A percentile compares a stretch with the other conserved stretches of the same genome.
Conservation (phyloP, 2,329 filamentous ascomycete species). For the Epichloe gansuensis region DNA sequence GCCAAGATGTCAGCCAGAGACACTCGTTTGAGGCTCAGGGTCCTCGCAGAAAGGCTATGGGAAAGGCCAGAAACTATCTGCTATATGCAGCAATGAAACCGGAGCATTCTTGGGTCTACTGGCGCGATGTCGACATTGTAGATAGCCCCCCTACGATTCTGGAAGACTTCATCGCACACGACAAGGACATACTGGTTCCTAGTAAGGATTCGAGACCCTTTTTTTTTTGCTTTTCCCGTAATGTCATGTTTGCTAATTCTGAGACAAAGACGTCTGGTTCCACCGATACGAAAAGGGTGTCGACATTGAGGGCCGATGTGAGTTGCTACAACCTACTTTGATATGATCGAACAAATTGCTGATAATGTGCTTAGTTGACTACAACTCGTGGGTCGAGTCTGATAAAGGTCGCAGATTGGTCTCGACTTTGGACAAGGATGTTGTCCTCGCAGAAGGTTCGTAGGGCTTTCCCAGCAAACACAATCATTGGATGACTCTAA, state of each 20-base stretch:
- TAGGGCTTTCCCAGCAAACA: background rate
- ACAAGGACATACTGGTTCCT: constrained; percentile 84
- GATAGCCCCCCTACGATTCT: constrained; percentile 80
- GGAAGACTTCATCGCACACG: constrained; percentile 90
- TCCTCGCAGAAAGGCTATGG: constrained; percentile 81
- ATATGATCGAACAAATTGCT: background rate
- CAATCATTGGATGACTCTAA: constrained; percentile 8
- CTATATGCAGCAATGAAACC: constrained; percentile 73
- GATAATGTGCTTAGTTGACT: constrained; percentile 57
- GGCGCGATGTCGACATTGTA: constrained; percentile 92
- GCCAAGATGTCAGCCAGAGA: constrained; percentile 68
- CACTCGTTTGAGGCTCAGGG: constrained; percentile 82
- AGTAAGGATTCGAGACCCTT: constrained; percentile 46
- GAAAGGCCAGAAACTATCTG: constrained; percentile 81
- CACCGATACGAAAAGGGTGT: constrained; percentile 69
- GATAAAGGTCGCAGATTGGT: constrained; percentile 67
- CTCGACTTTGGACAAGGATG: constrained; percentile 61
- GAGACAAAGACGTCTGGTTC: constrained; percentile 76
- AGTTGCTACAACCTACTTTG: constrained; percentile 22
- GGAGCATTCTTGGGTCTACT: constrained; percentile 97
- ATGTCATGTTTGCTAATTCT: constrained; percentile 12
- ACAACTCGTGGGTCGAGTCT: constrained; percentile 97
- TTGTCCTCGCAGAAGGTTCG: constrained; percentile 79
- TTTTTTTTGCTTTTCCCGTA: background rate
- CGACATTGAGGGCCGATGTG: constrained; percentile 92